Base-by-base conservation (phyloP, 768 basidiomycete genomes). In the Rhizopogon salebrosus region DNA sequence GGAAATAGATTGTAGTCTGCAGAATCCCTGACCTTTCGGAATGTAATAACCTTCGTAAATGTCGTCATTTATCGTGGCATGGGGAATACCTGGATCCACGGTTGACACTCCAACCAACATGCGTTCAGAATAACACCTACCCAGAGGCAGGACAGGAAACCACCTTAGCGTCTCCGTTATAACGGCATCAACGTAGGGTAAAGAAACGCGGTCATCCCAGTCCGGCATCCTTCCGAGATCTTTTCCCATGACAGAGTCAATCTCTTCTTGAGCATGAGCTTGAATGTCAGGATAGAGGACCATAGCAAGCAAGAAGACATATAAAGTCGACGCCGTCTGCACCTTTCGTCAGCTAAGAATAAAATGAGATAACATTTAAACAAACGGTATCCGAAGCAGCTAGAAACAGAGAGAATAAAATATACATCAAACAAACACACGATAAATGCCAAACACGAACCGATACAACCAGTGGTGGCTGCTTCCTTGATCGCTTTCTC, bases 41-140 rank as follows among this genome's bases (percentile, higher is more conserved):
- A 84, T 84, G 5, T 77, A 57, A 51, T 77, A 77, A 20, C 74
- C 72, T 41, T 70, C 64, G 53, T 77, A 77, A 13, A 70, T 50
- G 45, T 75, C 77, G 51, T 76, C 73, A 34, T 70, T 59, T 2
- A 72, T 71, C 4, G 61, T 54, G 16, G 60, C 55, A 45, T 72
- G 72, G 6, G 68, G 64, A 20, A 69, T 51, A 4, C 64, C 68
- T 64, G 40, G n/a, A 39, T n/a, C 8, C 14, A 24, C 40, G 23
- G 18, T 27, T 22, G 20, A 20, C 9, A 1, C 27, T 23, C 3
- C 9, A 55, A 46, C 35, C 41, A 37, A 49, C 31, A 14, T 14
- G 11, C 0, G 14, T 13, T 11, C 4, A 20, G n/a, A 16, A 6
- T n/a, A 24, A 9, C 31, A 34, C 53, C 51, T 39, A 55, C 62